phyloP scores from a whole-genome alignment of 1,284 basidiomycete species.

The Takashimella koratensis region DNA sequence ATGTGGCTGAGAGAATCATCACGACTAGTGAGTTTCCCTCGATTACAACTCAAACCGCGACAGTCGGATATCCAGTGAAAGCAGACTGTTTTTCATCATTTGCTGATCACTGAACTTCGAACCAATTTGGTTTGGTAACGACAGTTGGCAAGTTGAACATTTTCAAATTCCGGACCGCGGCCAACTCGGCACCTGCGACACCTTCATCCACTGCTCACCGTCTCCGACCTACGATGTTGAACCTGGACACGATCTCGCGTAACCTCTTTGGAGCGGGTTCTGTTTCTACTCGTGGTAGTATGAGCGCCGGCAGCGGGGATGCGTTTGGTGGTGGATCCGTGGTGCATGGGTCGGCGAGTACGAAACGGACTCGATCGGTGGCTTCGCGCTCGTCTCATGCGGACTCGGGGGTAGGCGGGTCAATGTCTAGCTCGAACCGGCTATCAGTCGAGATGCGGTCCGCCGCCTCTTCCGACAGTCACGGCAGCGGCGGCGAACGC shows the following conservation, averaged over 20 bases:
- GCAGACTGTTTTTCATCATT: no score
- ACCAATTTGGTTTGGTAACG: no score
- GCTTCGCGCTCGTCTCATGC: background rate
- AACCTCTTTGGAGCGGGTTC: slow-evolving; percentile 45
- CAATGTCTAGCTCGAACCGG: background rate
- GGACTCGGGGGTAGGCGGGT: background rate
- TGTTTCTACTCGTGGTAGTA: slow-evolving; percentile 25
- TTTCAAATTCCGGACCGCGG: slow-evolving; percentile 74
- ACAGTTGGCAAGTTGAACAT: slow-evolving; percentile 37
- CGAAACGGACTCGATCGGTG: slow-evolving; percentile 8
- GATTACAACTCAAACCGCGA: no score
- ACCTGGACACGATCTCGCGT: slow-evolving; percentile 72
- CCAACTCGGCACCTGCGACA: slow-evolving; percentile 70
- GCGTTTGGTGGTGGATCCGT: background rate
- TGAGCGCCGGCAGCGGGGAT: slow-evolving; percentile 2
- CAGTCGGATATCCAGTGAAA: no score
- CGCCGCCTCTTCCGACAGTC: slow-evolving; percentile 9
- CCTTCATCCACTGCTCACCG: slow-evolving; percentile 62
- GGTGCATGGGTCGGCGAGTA: slow-evolving; percentile 1
- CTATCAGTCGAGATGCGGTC: slow-evolving; percentile 11
- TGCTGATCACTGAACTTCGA: no score
- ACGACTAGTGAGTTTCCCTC: slow-evolving; percentile 68
- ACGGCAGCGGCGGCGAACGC: background rate
- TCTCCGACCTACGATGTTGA: slow-evolving; percentile 73
- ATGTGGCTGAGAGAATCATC: slow-evolving; percentile 66